Conservation (phyloP, 177 flowering plant species). For the Vitis hybrid region DNA sequence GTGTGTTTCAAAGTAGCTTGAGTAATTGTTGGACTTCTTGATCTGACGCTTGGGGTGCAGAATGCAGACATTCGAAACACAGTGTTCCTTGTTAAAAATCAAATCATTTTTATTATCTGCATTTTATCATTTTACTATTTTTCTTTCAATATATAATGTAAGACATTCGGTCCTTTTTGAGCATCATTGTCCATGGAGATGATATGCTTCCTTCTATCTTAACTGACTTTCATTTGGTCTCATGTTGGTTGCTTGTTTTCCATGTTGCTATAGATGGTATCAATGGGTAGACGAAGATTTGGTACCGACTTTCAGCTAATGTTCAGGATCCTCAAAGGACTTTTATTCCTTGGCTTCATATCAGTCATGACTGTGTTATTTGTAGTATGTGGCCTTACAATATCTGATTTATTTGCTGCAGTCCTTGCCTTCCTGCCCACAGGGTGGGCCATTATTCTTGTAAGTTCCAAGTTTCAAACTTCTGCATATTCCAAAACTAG, state of each 20-base stretch:
- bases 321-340: constrained; percentile 93
- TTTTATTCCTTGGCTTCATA: constrained; percentile 82
- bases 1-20: not conserved
- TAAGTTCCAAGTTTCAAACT: constrained; percentile 34
- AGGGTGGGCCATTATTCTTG: constrained; percentile 93
- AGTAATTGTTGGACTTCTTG: not conserved
- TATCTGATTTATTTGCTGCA: constrained; percentile 73
- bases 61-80: not conserved
- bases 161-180: not conserved
- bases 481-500: not conserved
- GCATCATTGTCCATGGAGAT: not conserved
- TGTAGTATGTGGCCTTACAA: constrained; percentile 80
- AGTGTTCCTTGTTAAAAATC: not conserved
- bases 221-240: not conserved
- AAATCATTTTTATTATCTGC: not conserved
- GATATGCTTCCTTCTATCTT: not conserved
- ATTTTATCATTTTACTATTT: not conserved
- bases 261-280: constrained; percentile 62
- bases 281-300: constrained; percentile 88
- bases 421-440: constrained; percentile 89
- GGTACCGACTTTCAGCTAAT: constrained; percentile 93
- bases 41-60: not conserved
- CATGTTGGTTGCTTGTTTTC: not conserved
- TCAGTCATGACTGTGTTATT: constrained; percentile 87
- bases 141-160: not conserved